A percentile compares a stretch with the other conserved stretches of the same genome.
These are phyloP conservation scores for Tagetes erecta DNA, from an alignment of 129 eudicot species.

Conservation along the genomic window DNA sequence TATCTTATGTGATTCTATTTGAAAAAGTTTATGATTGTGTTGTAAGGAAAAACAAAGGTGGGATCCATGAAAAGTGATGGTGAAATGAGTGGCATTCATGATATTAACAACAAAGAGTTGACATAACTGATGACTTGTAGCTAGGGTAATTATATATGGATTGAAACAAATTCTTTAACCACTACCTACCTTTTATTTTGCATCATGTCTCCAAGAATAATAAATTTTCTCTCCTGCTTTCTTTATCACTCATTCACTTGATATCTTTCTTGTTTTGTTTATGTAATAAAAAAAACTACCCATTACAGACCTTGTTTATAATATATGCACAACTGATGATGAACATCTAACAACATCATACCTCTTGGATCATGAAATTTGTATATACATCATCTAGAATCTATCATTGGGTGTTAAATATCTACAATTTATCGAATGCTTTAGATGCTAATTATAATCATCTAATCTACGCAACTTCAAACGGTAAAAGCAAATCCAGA, in stretches of 20 bases:
- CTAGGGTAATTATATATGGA: conserved; percentile 29
- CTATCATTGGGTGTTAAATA: background rate
- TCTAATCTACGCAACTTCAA: background rate
- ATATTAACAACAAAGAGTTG: conserved; percentile 24
- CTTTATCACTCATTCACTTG: background rate
- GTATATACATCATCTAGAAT: background rate
- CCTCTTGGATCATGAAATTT: background rate
- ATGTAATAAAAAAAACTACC: background rate
- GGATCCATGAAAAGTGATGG: conserved; percentile 47
- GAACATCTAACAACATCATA: background rate
- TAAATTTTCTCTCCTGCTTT: conserved; percentile 1
- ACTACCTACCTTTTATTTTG: conserved; percentile 23
- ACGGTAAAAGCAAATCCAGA: background rate
- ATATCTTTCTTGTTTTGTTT: background rate
- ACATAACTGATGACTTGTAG: conserved; percentile 29
- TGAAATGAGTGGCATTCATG: conserved; percentile 36
- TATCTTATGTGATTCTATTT: background rate
- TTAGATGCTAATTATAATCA: background rate
- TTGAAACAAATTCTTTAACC: conserved; percentile 21
- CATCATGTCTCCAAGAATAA: conserved; percentile 1
- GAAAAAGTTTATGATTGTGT: conserved; percentile 1
- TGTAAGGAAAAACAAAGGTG: conserved; percentile 37
- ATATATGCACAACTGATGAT: background rate
- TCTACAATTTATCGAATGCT: background rate
- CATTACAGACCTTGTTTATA: background rate